These are phyloP conservation scores for Dendrobium catenatum DNA, from an alignment of 106 monocot species.

Conservation along the genomic window DNA sequence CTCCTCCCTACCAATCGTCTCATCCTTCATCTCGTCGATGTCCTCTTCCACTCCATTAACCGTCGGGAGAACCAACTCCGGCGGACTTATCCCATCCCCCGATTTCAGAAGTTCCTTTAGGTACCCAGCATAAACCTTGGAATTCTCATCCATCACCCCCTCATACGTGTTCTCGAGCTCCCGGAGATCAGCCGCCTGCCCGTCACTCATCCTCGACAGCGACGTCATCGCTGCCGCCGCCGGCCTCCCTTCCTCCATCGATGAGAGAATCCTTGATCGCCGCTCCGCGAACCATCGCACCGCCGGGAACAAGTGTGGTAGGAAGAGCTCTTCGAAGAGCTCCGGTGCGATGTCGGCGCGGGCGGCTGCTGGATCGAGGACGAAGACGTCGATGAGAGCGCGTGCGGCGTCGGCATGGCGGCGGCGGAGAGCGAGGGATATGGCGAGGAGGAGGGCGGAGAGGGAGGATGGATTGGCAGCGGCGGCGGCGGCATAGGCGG, in stretches of 20 bases:
- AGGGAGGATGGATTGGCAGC: slow-evolving; percentile 16
- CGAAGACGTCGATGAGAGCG: slow-evolving; percentile 45
- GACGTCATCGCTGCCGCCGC: slow-evolving; percentile 16
- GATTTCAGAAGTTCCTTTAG: slow-evolving; percentile 30
- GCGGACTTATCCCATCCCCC: slow-evolving; percentile 13
- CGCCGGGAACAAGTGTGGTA: slow-evolving; percentile 36
- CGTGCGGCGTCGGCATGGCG: slow-evolving; percentile 21
- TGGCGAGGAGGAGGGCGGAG: slow-evolving; percentile 36
- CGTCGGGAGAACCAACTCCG: slow-evolving; percentile 19
- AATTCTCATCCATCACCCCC: slow-evolving; percentile 39
- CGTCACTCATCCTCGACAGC: slow-evolving; percentile 40
- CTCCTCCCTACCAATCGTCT: not conserved
- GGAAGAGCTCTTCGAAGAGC: slow-evolving; percentile 43
- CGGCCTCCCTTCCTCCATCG: not conserved
- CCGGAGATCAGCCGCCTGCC: slow-evolving; percentile 34
- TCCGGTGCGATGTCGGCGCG: slow-evolving; percentile 34
- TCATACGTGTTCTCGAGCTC: slow-evolving; percentile 38
- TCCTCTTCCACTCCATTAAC: not conserved
- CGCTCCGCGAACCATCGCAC: slow-evolving; percentile 36
- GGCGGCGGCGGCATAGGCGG: not conserved
- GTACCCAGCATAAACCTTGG: slow-evolving; percentile 25
- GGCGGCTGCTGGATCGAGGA: slow-evolving; percentile 29
- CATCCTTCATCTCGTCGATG: not conserved
- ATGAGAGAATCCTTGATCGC: slow-evolving; percentile 16
- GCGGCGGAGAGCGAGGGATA: slow-evolving; percentile 18